These are phyloP conservation scores for Coemansia sp. DNA, from an alignment of 192 early-diverging fungal species.

Conservation along the genomic window DNA sequence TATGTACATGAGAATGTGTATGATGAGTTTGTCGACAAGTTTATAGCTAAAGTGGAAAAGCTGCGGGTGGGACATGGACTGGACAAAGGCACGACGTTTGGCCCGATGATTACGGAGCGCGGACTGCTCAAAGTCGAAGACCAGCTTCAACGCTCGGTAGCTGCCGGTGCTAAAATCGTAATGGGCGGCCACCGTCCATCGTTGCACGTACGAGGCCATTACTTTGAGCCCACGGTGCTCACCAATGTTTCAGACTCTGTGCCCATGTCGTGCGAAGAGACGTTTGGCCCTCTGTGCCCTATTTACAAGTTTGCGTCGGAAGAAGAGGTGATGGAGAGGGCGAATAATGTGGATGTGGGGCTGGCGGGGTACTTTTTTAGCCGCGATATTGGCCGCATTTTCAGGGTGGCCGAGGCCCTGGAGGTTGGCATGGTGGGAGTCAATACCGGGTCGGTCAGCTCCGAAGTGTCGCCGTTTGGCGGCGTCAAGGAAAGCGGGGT, in stretches of 20 bases:
- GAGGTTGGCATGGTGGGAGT: slow-evolving; percentile 91
- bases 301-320: slow-evolving; percentile 76
- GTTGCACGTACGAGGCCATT: slow-evolving; percentile 60
- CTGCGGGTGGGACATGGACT: slow-evolving; percentile 80
- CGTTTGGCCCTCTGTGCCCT: slow-evolving; percentile 87
- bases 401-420: slow-evolving; percentile 76
- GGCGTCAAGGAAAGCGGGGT: slow-evolving; percentile 61
- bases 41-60: slow-evolving; percentile 57
- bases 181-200: slow-evolving; percentile 61
- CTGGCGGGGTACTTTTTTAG: slow-evolving; percentile 87
- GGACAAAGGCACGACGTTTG: slow-evolving; percentile 62
- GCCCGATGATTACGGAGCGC: slow-evolving; percentile 75
- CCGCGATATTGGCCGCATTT: slow-evolving; percentile 69
- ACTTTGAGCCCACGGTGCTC: slow-evolving; percentile 82
- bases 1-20: slow-evolving; percentile 69
- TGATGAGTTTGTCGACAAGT: slow-evolving; percentile 65
- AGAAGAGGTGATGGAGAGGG: slow-evolving; percentile 72
- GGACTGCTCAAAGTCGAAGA: slow-evolving; percentile 68
- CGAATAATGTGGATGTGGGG: slow-evolving; percentile 74
- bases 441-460: slow-evolving; percentile 68
- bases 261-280: slow-evolving; percentile 75
- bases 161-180: slow-evolving; percentile 69
- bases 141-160: slow-evolving; percentile 71
- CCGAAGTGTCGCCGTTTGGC: slow-evolving; percentile 61
- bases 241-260: slow-evolving; percentile 67